Evolutionary conservation across 169 alveolate species (phyloP).

Genomic region (Cardiosporidium cionae): DNA sequence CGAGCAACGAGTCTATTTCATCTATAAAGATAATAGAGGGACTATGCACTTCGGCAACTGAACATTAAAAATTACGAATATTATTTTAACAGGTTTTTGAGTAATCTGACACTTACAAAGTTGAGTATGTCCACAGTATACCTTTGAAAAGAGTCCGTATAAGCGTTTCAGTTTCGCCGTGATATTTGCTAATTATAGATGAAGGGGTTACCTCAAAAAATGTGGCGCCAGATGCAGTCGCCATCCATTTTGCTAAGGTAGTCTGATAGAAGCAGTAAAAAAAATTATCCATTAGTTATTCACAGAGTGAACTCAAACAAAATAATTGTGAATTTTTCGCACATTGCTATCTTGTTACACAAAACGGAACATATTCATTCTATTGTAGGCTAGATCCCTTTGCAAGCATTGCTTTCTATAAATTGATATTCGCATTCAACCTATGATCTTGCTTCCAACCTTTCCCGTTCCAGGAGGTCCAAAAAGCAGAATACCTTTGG

Average conservation of each 20-base stretch:
- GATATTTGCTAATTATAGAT: constrained; percentile 79
- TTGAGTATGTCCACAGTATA: too few species aligned
- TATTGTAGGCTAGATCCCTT: too few species aligned
- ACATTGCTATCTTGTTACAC: too few species aligned
- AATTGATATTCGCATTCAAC: too few species aligned
- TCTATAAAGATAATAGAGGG: constrained; percentile 87
- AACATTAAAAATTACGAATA: not conserved
- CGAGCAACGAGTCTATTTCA: constrained; percentile 85
- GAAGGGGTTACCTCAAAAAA: constrained; percentile 86
- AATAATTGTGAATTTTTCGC: too few species aligned
- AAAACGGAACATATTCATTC: too few species aligned
- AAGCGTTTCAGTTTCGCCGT: constrained; percentile 87
- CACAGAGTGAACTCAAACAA: too few species aligned
- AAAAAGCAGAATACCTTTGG: constrained; percentile 68
- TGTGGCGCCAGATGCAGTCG: constrained; percentile 78
- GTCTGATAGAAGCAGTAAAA: too few species aligned
- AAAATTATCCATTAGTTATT: too few species aligned
- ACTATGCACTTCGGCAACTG: constrained; percentile 70
- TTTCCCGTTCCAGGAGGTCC: constrained; percentile 84
- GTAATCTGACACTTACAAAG: not conserved
- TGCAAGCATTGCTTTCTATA: too few species aligned
- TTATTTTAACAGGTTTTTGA: not conserved
- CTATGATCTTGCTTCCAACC: not conserved
- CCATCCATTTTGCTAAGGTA: constrained; percentile 82
- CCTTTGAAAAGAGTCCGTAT: constrained; percentile 73